phyloP scores from a whole-genome alignment of 108 stramenopile genomes.

The Cyclotella cryptica region DNA sequence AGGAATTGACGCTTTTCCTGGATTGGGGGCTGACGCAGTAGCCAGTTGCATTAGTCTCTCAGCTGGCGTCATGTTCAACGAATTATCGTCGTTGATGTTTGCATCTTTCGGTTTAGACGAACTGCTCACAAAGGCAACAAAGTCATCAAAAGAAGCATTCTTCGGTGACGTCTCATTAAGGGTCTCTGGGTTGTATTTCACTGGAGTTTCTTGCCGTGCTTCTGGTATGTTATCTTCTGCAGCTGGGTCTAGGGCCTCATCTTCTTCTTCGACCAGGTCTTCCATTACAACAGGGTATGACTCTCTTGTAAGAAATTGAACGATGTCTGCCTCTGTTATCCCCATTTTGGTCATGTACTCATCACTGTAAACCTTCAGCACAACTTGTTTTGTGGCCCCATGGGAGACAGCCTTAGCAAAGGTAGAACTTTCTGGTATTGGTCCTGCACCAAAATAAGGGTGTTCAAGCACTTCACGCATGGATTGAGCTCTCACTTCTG shows the following conservation, averaged over 20 bases:
- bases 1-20: not conserved
- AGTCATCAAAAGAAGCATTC: conserved; percentile 4
- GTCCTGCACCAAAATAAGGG: conserved; percentile 68
- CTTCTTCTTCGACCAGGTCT: not conserved
- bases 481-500: conserved; percentile 62
- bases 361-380: conserved; percentile 28
- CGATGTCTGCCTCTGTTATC: conserved; percentile 8
- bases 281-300: not conserved
- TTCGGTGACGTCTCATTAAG: not conserved
- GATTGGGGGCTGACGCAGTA: not conserved
- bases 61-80: not conserved
- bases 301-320: not conserved
- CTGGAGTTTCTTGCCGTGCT: not conserved
- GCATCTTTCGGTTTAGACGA: not conserved
- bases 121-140: not conserved
- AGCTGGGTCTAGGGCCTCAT: not conserved
- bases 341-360: conserved; percentile 21
- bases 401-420: conserved; percentile 15
- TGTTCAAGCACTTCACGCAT: conserved; percentile 85
- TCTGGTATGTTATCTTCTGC: not conserved
- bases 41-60: not conserved
- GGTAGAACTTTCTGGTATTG: conserved; percentile 20
- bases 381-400: conserved; percentile 17
- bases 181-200: not conserved
- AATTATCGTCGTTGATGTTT: not conserved